These are phyloP conservation scores for Dovyalis caffra DNA, from an alignment of 345 rosid species.

Conservation along the genomic window DNA sequence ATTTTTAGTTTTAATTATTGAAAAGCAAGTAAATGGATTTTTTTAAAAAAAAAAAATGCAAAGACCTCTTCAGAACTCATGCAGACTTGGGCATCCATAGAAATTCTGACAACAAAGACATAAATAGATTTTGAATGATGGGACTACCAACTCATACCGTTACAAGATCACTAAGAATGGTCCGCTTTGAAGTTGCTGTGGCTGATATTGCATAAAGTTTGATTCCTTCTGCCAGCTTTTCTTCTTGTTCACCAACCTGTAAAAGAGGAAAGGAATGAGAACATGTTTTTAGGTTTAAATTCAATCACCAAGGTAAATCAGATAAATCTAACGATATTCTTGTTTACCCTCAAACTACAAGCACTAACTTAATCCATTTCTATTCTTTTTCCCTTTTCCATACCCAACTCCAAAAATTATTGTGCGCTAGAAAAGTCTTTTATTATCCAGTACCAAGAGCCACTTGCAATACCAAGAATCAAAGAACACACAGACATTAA, in stretches of 20 bases:
- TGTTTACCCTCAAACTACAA: background rate
- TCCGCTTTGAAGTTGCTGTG: constrained; percentile 74
- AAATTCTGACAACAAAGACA: background rate
- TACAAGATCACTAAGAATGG: constrained; percentile 85
- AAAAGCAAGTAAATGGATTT: too few species aligned
- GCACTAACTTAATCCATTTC: background rate
- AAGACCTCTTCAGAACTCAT: background rate
- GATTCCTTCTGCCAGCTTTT: constrained; percentile 94
- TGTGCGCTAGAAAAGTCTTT: background rate
- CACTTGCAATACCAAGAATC: background rate
- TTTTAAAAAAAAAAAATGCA: too few species aligned
- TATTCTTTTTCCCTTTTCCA: background rate
- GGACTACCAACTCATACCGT: constrained; percentile 46
- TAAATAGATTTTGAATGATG: background rate
- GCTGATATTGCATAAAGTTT: constrained; percentile 80
- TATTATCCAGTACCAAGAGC: background rate
- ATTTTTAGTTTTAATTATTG: too few species aligned
- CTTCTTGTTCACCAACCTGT: constrained; percentile 94
- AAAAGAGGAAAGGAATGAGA: constrained; percentile 7
- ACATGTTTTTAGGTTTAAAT: background rate
- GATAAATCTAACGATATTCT: background rate
- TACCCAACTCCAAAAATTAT: background rate
- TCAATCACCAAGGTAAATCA: background rate
- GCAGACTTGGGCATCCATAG: background rate
- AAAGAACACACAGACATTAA: background rate